Percentiles rank a stretch among this genome's conserved stretches.
These are phyloP conservation scores for Rhizopogon parksii DNA, from an alignment of 1,284 basidiomycete genomes.

Conservation along the genomic window DNA sequence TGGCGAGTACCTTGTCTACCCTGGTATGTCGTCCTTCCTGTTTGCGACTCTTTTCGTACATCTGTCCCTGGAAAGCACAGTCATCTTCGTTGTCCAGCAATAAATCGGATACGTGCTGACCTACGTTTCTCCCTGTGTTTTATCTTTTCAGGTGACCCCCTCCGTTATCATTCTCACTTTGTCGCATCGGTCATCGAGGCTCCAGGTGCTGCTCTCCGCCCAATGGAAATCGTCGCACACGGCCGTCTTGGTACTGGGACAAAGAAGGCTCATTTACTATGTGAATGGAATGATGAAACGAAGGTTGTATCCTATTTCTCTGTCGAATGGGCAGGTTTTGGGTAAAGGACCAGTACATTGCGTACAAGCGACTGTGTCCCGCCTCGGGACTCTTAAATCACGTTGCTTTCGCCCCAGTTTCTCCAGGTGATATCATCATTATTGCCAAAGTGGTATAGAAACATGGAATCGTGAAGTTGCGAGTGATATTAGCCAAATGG, in stretches of 20 bases:
- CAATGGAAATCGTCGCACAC: slow-evolving; percentile 92
- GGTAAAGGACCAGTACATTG: slow-evolving; percentile 34
- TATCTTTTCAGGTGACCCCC: slow-evolving; percentile 69
- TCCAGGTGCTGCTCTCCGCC: slow-evolving; percentile 54
- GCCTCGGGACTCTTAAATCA: neutral
- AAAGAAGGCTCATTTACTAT: slow-evolving; percentile 92
- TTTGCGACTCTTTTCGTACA: neutral
- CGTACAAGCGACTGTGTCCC: neutral
- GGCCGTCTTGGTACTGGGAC: slow-evolving; percentile 95
- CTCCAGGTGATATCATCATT: neutral
- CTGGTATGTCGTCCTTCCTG: slow-evolving; percentile 50
- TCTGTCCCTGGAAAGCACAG: neutral
- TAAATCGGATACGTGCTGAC: slow-evolving; percentile 6
- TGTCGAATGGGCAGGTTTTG: slow-evolving; percentile 91
- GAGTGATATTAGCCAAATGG: slow-evolving; percentile 11
- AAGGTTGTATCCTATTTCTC: slow-evolving; percentile 70
- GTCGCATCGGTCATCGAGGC: slow-evolving; percentile 76
- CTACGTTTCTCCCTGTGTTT: neutral
- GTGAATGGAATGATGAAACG: slow-evolving; percentile 75
- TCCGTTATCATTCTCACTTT: slow-evolving; percentile 97
- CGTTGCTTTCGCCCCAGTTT: neutral
- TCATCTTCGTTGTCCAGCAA: slow-evolving; percentile 2
- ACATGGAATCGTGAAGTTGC: neutral
- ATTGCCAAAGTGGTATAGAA: neutral
- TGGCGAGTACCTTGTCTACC: slow-evolving; percentile 94